A percentile compares a stretch with the other conserved stretches of the same genome.
These are phyloP conservation scores for Magnolia officinalis DNA, from an alignment of 164 flowering plant species.

Conservation along the genomic window DNA sequence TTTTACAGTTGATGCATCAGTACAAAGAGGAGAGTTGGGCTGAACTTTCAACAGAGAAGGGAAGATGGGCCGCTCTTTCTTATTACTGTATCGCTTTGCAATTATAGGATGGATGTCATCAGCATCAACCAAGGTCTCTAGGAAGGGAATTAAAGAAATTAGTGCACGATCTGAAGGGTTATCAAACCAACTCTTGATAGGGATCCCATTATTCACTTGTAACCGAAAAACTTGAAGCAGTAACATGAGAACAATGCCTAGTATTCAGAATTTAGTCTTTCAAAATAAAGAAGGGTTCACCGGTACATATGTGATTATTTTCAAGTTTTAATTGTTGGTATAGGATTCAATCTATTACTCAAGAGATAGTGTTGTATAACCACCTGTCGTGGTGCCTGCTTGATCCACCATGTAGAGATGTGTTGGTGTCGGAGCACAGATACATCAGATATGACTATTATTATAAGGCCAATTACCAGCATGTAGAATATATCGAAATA, in stretches of 20 bases:
- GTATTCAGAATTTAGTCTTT: neutral
- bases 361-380: too few relatives aligned
- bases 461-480: too few relatives aligned
- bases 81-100: slow-evolving; percentile 73
- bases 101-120: slow-evolving; percentile 94
- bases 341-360: too few relatives aligned
- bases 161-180: slow-evolving; percentile 72
- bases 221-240: slow-evolving; percentile 79
- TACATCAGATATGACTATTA: too few relatives aligned
- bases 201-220: slow-evolving; percentile 95
- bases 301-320: too few relatives aligned
- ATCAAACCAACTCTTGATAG: slow-evolving; percentile 86
- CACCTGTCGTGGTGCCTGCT: too few relatives aligned
- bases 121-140: slow-evolving; percentile 67
- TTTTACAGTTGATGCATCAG: slow-evolving; percentile 14
- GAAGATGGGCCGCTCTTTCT: slow-evolving; percentile 43
- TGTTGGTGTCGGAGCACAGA: too few relatives aligned
- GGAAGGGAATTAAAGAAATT: slow-evolving; percentile 61
- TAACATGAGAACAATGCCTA: slow-evolving; percentile 4
- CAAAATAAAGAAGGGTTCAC: too few relatives aligned
- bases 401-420: too few relatives aligned
- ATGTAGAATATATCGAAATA: too few relatives aligned
- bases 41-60: slow-evolving; percentile 15
- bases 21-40: neutral
- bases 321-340: too few relatives aligned